A percentile compares a stretch with the other conserved stretches of the same genome.
These are phyloP conservation scores for Alternaria incomplexa DNA, from an alignment of 2,329 filamentous ascomycete species.

Conservation along the genomic window DNA sequence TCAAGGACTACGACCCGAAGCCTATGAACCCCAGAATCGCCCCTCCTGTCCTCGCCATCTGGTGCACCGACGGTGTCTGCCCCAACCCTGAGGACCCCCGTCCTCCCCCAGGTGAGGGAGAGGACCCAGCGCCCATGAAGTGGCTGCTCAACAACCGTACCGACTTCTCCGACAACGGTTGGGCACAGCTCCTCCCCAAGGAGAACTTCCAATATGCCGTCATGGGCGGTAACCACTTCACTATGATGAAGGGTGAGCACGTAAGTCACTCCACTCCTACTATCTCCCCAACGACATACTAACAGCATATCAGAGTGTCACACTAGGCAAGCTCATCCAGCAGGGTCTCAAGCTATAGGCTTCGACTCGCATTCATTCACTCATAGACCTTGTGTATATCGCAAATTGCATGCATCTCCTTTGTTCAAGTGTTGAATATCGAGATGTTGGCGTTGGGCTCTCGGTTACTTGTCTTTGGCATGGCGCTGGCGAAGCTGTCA, in stretches of 20 bases:
- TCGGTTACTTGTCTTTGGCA: constrained; percentile 9
- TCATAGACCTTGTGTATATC: constrained; percentile 22
- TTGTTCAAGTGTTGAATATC: constrained; percentile 43
- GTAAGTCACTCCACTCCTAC: constrained; percentile 42
- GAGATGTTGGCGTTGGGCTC: constrained; percentile 37
- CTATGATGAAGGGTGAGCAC: constrained; percentile 72
- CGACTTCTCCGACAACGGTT: constrained; percentile 73
- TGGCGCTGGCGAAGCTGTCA: constrained; percentile 16
- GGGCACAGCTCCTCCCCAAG: constrained; percentile 69
- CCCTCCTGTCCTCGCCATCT: constrained; percentile 69
- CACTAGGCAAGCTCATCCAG: constrained; percentile 52
- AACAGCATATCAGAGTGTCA: constrained; percentile 43
- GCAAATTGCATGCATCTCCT: constrained; percentile 41
- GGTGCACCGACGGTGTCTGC: constrained; percentile 77
- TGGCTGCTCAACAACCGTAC: constrained; percentile 77
- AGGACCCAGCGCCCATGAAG: constrained; percentile 61
- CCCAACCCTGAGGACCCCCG: constrained; percentile 69
- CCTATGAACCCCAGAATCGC: constrained; percentile 65
- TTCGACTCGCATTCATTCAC: background rate
- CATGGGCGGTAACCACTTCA: constrained; percentile 77
- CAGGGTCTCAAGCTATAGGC: constrained; percentile 48
- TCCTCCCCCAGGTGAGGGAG: constrained; percentile 66
- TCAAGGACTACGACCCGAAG: constrained; percentile 72
- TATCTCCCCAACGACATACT: constrained; percentile 18
- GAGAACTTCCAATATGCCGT: constrained; percentile 68